These are phyloP conservation scores for Sporothrix humicola DNA, from an alignment of 2,329 filamentous ascomycete genomes.

Conservation along the genomic window DNA sequence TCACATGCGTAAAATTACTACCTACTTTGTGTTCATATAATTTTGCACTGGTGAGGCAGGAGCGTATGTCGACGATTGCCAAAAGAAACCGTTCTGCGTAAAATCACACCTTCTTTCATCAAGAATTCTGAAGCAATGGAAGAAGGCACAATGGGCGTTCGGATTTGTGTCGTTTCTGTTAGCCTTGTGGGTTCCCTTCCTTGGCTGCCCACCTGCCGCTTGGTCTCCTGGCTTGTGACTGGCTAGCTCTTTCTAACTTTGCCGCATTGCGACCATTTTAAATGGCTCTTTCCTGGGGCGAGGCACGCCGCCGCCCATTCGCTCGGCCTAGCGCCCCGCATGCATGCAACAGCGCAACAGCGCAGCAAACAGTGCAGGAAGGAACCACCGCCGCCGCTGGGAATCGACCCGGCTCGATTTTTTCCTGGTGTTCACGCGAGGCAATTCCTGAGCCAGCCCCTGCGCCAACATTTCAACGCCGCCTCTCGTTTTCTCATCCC, in stretches of 20 bases:
- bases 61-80: not conserved
- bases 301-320: constrained; percentile 18
- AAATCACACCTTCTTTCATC: constrained; percentile 9
- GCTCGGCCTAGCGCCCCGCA: constrained; percentile 26
- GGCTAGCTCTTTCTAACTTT: constrained; percentile 20
- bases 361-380: not conserved
- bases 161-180: constrained; percentile 7
- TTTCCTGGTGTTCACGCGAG: constrained; percentile 30
- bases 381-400: not conserved
- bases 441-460: constrained; percentile 24
- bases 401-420: constrained; percentile 28
- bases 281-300: constrained; percentile 22
- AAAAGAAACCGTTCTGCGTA: not conserved
- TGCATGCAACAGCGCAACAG: not conserved
- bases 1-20: not conserved
- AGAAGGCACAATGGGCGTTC: not conserved
- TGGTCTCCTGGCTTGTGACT: constrained; percentile 18
- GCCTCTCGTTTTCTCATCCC: not conserved
- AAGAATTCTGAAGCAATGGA: not conserved
- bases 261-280: constrained; percentile 22
- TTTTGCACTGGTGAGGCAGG: too few relatives aligned
- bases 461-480: constrained; percentile 2
- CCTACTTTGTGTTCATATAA: too few relatives aligned
- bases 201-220: not conserved
- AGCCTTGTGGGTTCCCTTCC: constrained; percentile 24